Evolutionary conservation across 2,329 filamentous ascomycete genomes (phyloP).

Genomic region (Talaromyces pinophilus): DNA sequence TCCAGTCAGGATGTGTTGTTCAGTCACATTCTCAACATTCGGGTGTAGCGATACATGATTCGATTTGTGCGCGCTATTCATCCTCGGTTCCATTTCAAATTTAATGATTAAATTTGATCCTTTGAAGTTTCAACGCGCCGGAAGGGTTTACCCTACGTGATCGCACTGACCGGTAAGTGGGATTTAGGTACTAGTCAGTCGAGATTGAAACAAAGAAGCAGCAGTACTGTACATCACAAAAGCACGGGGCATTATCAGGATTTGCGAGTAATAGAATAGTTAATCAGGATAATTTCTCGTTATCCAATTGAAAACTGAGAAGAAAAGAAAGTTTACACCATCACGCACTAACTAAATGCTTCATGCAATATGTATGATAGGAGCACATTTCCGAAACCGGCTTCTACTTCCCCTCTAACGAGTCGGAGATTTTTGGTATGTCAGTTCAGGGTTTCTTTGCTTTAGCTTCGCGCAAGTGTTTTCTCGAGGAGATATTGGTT

Average conservation of each 20-base stretch:
- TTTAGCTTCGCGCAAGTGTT: not conserved
- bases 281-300: not conserved
- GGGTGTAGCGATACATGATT: not conserved
- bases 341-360: constrained; percentile 1
- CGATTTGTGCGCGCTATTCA: not conserved
- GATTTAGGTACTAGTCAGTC: constrained; percentile 2
- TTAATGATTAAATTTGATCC: not conserved
- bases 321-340: not conserved
- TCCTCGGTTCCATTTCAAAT: constrained; percentile 3
- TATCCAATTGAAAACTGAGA: not conserved
- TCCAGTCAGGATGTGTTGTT: not conserved
- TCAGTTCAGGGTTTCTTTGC: not conserved
- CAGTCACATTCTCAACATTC: constrained; percentile 1
- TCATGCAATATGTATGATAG: constrained; percentile 4
- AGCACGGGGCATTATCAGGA: not conserved
- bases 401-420: not conserved
- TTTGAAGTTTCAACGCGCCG: not conserved
- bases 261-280: not conserved
- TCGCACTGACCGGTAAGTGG: not conserved
- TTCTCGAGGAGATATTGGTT: not conserved
- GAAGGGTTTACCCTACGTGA: not conserved
- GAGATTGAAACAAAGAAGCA: not conserved
- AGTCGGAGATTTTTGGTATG: constrained; percentile 9
- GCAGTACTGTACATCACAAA: not conserved
- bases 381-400: constrained; percentile 10